Evolutionary conservation across 495 filamentous ascomycete species (phyloP).

Genomic region (Daldinia grandis): DNA sequence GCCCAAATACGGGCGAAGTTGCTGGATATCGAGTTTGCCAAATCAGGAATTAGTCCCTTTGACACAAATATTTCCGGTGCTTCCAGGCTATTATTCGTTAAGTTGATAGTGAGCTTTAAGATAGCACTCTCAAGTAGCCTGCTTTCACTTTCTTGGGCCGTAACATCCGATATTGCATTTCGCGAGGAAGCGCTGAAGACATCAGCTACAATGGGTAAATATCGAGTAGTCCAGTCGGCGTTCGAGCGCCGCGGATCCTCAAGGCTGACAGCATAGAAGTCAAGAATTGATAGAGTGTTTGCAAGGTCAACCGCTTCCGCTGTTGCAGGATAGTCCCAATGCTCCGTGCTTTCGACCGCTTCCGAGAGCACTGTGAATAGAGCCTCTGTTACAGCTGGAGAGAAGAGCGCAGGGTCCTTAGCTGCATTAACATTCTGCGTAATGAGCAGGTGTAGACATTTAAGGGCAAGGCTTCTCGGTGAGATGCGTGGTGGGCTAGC

Average conservation of each 20-base stretch:
- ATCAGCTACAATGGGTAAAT: conserved; percentile 52
- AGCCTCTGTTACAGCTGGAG: conserved; percentile 56
- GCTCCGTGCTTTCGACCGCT: conserved; percentile 43
- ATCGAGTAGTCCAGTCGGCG: conserved; percentile 49
- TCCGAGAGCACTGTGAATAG: conserved; percentile 60
- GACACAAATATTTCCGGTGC: conserved; percentile 73
- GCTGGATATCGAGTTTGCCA: conserved; percentile 56
- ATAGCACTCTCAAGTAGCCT: conserved; percentile 52
- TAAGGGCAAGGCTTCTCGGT: conserved; percentile 69
- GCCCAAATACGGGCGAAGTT: conserved; percentile 56
- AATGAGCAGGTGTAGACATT: conserved; percentile 69
- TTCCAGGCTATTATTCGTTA: conserved; percentile 80
- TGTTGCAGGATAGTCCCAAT: conserved; percentile 47
- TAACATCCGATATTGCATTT: conserved; percentile 24
- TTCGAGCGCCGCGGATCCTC: conserved; percentile 47
- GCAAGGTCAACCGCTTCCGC: conserved; percentile 50
- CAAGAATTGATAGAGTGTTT: conserved; percentile 52
- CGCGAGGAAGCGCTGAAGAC: conserved; percentile 45
- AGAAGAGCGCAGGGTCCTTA: conserved; percentile 56
- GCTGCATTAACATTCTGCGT: conserved; percentile 56
- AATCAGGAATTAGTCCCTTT: conserved; percentile 61
- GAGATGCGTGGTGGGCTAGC: conserved; percentile 61
- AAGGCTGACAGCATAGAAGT: conserved; percentile 54
- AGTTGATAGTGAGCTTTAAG: conserved; percentile 81
- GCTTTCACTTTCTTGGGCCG: conserved; percentile 42